phyloP scores from a whole-genome alignment of 345 rosid species.

The Rhodomyrtus tomentosa region DNA sequence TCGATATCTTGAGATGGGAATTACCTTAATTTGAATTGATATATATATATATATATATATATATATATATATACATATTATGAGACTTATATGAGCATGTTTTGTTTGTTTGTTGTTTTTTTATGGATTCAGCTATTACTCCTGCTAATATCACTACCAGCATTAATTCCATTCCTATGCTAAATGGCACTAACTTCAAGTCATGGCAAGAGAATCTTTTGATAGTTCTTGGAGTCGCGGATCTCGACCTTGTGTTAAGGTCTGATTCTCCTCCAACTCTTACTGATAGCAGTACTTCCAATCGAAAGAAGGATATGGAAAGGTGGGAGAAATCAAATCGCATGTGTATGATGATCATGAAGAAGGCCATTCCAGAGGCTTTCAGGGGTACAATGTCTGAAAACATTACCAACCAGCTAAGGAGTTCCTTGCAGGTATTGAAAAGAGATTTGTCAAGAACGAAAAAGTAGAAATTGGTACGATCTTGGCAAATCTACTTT shows the following conservation, averaged over 20 bases:
- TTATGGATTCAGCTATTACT: background rate
- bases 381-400: background rate
- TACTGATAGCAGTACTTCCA: too few relatives aligned
- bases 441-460: conserved; percentile 4
- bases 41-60: too few relatives aligned
- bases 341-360: background rate
- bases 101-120: background rate
- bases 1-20: background rate
- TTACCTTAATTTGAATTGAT: background rate
- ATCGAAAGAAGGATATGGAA: too few relatives aligned
- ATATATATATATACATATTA: too few relatives aligned
- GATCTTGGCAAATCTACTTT: background rate
- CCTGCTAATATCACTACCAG: background rate
- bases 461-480: conserved; percentile 2
- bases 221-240: background rate
- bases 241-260: background rate
- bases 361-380: background rate
- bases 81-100: background rate
- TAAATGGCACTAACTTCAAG: background rate
- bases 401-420: background rate
- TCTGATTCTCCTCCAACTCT: background rate
- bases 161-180: background rate
- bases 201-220: background rate
- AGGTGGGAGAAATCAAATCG: background rate
- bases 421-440: background rate